Base-by-base conservation (phyloP, 257 asterid genomes). In the Fraxinus cuspidata region DNA sequence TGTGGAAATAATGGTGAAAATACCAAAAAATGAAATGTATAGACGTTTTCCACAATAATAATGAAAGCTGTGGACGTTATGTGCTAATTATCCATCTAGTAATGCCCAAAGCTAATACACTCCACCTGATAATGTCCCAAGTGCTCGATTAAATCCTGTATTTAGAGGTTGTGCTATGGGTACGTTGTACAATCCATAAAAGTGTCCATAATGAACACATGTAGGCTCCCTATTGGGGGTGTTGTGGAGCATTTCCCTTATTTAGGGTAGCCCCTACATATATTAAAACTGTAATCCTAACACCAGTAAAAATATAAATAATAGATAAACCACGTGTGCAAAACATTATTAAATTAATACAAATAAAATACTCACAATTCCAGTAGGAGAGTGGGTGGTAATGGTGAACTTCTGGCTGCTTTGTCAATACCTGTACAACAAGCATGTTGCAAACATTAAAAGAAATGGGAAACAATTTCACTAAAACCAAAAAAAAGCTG, bases 51-150 rank as follows among this genome's bases (percentile, higher is more conserved):
- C n/a, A n/a, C n/a, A n/a, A n/a, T n/a, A n/a, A n/a, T n/a, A n/a
- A n/a, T n/a, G n/a, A n/a, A n/a, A n/a, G n/a, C n/a, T n/a, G n/a
- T n/a, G n/a, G n/a, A n/a, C n/a, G n/a, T n/a, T n/a, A n/a, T n/a
- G n/a, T n/a, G n/a, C n/a, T n/a, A n/a, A n/a, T n/a, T n/a, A n/a
- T n/a, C n/a, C n/a, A n/a, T n/a, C 86, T 89, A 71, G 95, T 97
- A 76, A 92, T 89, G 51, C 87, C 96, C 42, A 94, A 82, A 75
- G 97, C 92, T 58, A 94, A 87, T 53, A 89, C 90, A 89, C 90
- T 83, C 98, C 97, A 66, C 97, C 97, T 19, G 94, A 90, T 25
- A 94, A 47, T 23, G 98, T 92, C 73, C 98, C 98, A 34, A 94
- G 66, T 7, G 90, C 98, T 6, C 98, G 98, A 84, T 92, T 94